These are phyloP conservation scores for Phaffia tasmanica DNA, from an alignment of 768 basidiomycete genomes.

Conservation along the genomic window DNA sequence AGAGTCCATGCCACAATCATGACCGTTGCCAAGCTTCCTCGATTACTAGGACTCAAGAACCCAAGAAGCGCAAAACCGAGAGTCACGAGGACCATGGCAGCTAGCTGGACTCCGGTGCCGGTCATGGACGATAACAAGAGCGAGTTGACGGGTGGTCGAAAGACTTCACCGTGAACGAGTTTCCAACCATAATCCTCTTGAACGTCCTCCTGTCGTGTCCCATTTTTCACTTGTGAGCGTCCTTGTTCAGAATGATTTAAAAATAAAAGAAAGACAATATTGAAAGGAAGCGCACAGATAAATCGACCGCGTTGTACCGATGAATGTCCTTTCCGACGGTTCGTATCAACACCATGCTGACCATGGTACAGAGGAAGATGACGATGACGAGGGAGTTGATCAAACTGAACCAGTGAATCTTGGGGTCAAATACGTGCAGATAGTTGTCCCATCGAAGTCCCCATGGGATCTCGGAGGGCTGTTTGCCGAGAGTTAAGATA, in stretches of 20 bases:
- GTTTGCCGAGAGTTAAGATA: conserved; percentile 72
- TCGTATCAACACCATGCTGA: conserved; percentile 75
- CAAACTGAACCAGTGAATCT: conserved; percentile 90
- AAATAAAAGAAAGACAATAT: background rate
- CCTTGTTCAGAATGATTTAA: background rate
- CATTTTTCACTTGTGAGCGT: background rate
- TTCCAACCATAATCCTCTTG: conserved; percentile 97
- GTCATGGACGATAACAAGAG: conserved; percentile 71
- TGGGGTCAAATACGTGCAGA: conserved; percentile 39
- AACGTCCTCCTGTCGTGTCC: conserved; percentile 22
- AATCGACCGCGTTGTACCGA: conserved; percentile 88
- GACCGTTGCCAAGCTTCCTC: conserved; percentile 83
- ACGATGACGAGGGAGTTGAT: conserved; percentile 87
- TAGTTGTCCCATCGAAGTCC: conserved; percentile 96
- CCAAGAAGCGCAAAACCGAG: conserved; percentile 87
- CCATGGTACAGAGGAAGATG: conserved; percentile 83
- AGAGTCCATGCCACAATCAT: conserved; percentile 92
- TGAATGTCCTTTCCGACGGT: conserved; percentile 84
- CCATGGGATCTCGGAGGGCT: conserved; percentile 54
- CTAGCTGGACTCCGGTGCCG: conserved; percentile 81
- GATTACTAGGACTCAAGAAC: conserved; percentile 89
- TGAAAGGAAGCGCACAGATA: conserved; percentile 48
- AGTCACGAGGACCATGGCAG: conserved; percentile 76
- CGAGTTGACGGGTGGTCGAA: conserved; percentile 66
- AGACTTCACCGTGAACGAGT: conserved; percentile 90